Evolutionary conservation across 2,329 filamentous ascomycete species (phyloP), one percentile per base, ranked within the genome.

Genomic region (Coniochaeta pulveracea): DNA sequence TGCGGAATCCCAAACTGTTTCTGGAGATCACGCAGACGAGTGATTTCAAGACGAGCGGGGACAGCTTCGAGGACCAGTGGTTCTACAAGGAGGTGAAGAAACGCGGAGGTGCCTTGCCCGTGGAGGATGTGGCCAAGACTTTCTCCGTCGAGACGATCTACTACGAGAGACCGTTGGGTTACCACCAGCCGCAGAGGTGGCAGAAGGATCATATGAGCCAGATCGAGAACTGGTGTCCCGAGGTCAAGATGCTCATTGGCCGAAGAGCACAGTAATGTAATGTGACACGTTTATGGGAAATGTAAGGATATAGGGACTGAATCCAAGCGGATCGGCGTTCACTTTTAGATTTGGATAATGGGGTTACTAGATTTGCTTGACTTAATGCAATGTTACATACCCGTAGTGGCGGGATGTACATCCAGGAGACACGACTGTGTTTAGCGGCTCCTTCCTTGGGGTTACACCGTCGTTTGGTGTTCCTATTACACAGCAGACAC

Each of bases 191-290:
- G 17, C 37, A 41, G 10, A 37, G 43, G 25, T 47, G 43, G 33
- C 43, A 49, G 31, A 16, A 30, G n/a, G 40, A 41, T 2, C 40
- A 43, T 22, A 43, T 47, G 33, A 40, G 37, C n/a, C 25, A 49
- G 37, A 47, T 53, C 11, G 35, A 40, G 19, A 33, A 41, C 31
- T 55, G 47, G 43, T 56, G 52, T 38, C 51, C 52, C 0, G 52
- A 55, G 38, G 38, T 44, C 3, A 38, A 27, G 16, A 41, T 47
- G 40, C 26, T 46, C n/a, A 4, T 14, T 5, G 23, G 32, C 6
- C 22, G 32, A 5, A 12, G 32, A 4, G 32, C 32, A 14, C 11
- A 6, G n/a, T 26, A 23, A n/a, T n/a, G n/a, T n/a, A n/a, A n/a
- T n/a, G n/a, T n/a, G n/a, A n/a, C n/a, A n/a, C n/a, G n/a, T n/a